Percentiles rank a stretch among this genome's conserved stretches.
Evolutionary conservation across 1,284 basidiomycete species (phyloP).

Genomic region (Golubevia pallescens): DNA sequence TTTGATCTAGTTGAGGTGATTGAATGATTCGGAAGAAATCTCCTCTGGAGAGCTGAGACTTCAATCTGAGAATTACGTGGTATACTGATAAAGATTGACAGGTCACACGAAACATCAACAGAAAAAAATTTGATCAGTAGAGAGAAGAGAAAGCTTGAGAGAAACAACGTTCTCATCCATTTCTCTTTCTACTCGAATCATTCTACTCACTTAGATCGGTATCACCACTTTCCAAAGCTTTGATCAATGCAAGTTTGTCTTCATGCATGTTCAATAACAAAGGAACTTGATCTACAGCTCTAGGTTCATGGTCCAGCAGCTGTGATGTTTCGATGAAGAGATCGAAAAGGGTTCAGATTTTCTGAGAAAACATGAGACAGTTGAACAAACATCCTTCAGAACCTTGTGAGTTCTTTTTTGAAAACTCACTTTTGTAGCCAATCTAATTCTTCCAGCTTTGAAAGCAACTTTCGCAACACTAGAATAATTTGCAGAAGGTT

Average conservation of each 20-base stretch:
- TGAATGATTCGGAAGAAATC: slow-evolving; percentile 60
- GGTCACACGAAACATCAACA: not conserved
- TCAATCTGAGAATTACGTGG: slow-evolving; percentile 53
- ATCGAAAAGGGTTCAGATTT: too few species aligned
- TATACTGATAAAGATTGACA: slow-evolving; percentile 22
- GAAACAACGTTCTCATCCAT: not conserved
- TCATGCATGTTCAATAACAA: slow-evolving; percentile 60
- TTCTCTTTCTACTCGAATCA: not conserved
- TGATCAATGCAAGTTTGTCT: slow-evolving; percentile 50
- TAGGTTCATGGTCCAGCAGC: slow-evolving; percentile 55
- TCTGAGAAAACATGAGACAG: too few species aligned
- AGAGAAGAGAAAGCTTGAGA: not conserved
- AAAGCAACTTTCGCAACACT: too few species aligned
- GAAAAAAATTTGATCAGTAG: not conserved
- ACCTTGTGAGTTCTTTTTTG: too few species aligned
- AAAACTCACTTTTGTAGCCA: not conserved
- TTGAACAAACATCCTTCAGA: not conserved
- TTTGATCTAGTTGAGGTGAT: slow-evolving; percentile 5
- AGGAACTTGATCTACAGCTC: slow-evolving; percentile 59
- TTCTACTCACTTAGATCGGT: slow-evolving; percentile 34
- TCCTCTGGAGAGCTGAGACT: slow-evolving; percentile 47
- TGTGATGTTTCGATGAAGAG: slow-evolving; percentile 3
- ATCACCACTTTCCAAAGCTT: slow-evolving; percentile 57
- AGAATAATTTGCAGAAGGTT: too few species aligned
- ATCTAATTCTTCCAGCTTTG: too few species aligned